A percentile compares a stretch with the other conserved stretches of the same genome.
Evolutionary conservation across 768 basidiomycete species (phyloP).

Genomic region (Symmetrospora coprosmae): DNA sequence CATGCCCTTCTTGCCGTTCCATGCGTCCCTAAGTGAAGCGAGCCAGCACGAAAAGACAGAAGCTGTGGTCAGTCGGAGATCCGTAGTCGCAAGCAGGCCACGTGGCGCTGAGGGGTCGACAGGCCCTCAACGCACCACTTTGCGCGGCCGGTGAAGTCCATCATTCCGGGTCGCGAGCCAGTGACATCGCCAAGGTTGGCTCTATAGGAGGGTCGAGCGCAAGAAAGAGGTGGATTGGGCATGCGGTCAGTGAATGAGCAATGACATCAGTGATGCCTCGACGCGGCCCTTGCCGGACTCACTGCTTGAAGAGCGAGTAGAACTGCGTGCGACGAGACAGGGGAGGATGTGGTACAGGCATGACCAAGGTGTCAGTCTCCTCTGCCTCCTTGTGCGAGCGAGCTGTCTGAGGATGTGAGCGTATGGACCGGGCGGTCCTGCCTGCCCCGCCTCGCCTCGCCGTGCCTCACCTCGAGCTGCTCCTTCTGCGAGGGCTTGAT

Average conservation of each 20-base stretch:
- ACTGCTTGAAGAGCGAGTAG: constrained; percentile 84
- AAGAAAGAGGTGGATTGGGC: background rate
- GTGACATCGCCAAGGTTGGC: constrained; percentile 62
- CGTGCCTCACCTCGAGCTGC: constrained; percentile 61
- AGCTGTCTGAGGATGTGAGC: too few species aligned
- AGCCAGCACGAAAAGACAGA: background rate
- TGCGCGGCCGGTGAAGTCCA: constrained; percentile 74
- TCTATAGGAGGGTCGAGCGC: constrained; percentile 33
- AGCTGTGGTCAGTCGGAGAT: background rate
- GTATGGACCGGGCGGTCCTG: too few species aligned
- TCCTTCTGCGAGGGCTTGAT: constrained; percentile 59
- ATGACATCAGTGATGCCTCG: constrained; percentile 22
- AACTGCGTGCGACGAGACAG: constrained; percentile 46
- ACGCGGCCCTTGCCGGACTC: constrained; percentile 42
- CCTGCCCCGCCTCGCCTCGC: too few species aligned
- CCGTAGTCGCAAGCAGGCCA: background rate
- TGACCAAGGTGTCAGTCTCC: too few species aligned
- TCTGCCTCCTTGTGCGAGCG: too few species aligned
- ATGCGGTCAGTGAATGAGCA: constrained; percentile 10
- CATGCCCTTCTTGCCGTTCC: constrained; percentile 58
- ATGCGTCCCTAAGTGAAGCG: constrained; percentile 56
- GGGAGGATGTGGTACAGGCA: too few species aligned
- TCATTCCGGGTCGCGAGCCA: constrained; percentile 52
- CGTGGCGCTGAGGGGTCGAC: constrained; percentile 6
- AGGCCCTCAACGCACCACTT: constrained; percentile 58